Evolutionary conservation across 495 filamentous ascomycete genomes (phyloP).

Genomic region (Xylaria nigripes): DNA sequence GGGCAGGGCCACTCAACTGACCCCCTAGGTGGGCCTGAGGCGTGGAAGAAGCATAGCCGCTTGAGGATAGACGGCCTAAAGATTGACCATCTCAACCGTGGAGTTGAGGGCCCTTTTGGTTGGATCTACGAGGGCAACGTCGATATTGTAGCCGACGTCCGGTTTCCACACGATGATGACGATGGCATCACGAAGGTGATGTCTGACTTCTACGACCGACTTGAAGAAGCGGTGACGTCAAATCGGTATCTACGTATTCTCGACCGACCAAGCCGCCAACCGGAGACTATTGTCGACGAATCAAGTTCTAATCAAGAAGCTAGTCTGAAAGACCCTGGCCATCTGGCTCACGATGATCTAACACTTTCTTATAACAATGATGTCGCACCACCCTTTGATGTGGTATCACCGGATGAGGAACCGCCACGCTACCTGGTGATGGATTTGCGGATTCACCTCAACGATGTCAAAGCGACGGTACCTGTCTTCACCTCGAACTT

Average conservation of each 20-base stretch:
- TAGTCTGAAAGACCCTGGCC: conserved; percentile 1
- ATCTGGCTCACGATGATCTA: conserved; percentile 6
- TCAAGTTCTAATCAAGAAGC: conserved; percentile 11
- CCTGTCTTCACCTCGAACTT: conserved; percentile 83
- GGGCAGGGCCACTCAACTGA: conserved; percentile 37
- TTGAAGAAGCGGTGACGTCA: conserved; percentile 83
- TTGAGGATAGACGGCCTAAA: conserved; percentile 87
- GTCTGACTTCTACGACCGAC: conserved; percentile 84
- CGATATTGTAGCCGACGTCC: conserved; percentile 91
- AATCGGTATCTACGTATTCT: conserved; percentile 50
- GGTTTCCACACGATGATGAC: conserved; percentile 80
- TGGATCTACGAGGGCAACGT: conserved; percentile 97
- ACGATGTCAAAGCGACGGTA: conserved; percentile 83
- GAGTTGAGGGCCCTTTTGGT: conserved; percentile 87
- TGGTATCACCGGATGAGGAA: conserved; percentile 21
- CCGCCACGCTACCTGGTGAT: conserved; percentile 73
- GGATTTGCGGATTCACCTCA: conserved; percentile 83
- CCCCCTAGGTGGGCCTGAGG: conserved; percentile 43
- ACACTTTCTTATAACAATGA: conserved; percentile 4
- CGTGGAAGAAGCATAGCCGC: conserved; percentile 90
- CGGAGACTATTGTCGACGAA: conserved; percentile 21
- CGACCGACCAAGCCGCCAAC: conserved; percentile 26
- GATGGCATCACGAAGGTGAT: conserved; percentile 86
- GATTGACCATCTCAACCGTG: conserved; percentile 92
- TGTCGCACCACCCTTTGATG: background rate